phyloP scores from a whole-genome alignment of 768 basidiomycete species.

The Xerocomus brunneocitrinus region DNA sequence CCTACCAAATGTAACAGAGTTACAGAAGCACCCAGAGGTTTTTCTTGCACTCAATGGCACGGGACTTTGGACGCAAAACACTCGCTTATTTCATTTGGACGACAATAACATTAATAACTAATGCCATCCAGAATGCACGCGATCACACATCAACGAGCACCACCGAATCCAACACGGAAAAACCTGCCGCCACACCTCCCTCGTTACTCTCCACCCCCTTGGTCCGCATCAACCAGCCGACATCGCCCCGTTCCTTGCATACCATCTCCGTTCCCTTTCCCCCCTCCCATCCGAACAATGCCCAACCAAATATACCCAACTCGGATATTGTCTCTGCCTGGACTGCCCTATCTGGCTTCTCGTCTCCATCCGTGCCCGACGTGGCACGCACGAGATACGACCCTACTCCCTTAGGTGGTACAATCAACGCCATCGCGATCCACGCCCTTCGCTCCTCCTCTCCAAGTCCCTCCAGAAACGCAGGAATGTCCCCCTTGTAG shows the following conservation, averaged over 20 bases:
- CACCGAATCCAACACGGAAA: constrained; percentile 69
- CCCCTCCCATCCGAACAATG: constrained; percentile 59
- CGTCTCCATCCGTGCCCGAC: constrained; percentile 21
- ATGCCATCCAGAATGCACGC: no score
- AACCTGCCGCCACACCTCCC: constrained; percentile 43
- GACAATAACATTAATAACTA: no score
- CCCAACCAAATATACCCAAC: constrained; percentile 89
- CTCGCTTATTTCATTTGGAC: no score
- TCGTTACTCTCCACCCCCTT: constrained; percentile 91
- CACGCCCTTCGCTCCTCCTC: constrained; percentile 70
- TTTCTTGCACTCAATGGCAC: no score
- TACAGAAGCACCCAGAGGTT: no score
- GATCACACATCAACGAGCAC: constrained; percentile 42
- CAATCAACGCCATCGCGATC: constrained; percentile 95
- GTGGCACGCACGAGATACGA: constrained; percentile 77
- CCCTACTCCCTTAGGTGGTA: constrained; percentile 60
- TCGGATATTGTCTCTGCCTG: constrained; percentile 79
- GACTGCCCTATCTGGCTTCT: constrained; percentile 29
- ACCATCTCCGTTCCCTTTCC: constrained; percentile 31
- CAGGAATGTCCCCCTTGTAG: constrained; percentile 77
- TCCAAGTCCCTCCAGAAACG: constrained; percentile 63
- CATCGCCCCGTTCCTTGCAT: constrained; percentile 53
- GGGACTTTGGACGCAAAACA: no score
- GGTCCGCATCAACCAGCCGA: constrained; percentile 83
- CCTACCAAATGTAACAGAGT: no score